Evolutionary conservation across 2,329 filamentous ascomycete species (phyloP).

Genomic region (Drechslerella coelobrocha): DNA sequence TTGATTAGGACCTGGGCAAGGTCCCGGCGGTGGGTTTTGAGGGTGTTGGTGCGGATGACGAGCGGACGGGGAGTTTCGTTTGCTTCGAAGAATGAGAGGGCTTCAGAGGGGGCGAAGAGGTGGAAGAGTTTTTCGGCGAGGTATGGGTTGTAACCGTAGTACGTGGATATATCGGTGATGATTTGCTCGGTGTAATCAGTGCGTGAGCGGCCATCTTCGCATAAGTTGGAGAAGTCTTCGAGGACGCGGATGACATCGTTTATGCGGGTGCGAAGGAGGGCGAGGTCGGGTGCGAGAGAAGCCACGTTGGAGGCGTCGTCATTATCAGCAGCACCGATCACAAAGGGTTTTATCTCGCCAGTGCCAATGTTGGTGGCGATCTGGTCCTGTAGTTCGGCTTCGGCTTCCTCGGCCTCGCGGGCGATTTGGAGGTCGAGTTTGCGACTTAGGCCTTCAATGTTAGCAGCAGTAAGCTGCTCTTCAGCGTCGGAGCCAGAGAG

Average conservation of each 20-base stretch:
- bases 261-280: constrained; percentile 84
- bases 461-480: constrained; percentile 90
- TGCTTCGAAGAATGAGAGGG: constrained; percentile 97
- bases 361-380: constrained; percentile 84
- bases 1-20: constrained; percentile 94
- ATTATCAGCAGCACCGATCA: constrained; percentile 69
- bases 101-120: constrained; percentile 89
- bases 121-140: constrained; percentile 95
- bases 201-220: constrained; percentile 79
- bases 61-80: constrained; percentile 94
- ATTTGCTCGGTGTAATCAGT: constrained; percentile 87
- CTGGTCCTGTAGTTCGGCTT: constrained; percentile 82
- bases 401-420: constrained; percentile 79
- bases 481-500: constrained; percentile 87
- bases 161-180: constrained; percentile 88
- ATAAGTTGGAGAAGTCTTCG: constrained; percentile 82
- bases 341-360: constrained; percentile 67
- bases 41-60: constrained; percentile 95
- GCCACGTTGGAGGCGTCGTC: constrained; percentile 65
- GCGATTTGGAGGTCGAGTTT: constrained; percentile 81
- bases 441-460: constrained; percentile 88
- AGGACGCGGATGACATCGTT: constrained; percentile 92
- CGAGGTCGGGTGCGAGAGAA: constrained; percentile 83
- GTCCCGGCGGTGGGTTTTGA: constrained; percentile 77
- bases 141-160: constrained; percentile 94